Evolutionary conservation across 768 basidiomycete species (phyloP), one percentile per base, ranked within the genome.

Genomic region (Auricularia sp.): DNA sequence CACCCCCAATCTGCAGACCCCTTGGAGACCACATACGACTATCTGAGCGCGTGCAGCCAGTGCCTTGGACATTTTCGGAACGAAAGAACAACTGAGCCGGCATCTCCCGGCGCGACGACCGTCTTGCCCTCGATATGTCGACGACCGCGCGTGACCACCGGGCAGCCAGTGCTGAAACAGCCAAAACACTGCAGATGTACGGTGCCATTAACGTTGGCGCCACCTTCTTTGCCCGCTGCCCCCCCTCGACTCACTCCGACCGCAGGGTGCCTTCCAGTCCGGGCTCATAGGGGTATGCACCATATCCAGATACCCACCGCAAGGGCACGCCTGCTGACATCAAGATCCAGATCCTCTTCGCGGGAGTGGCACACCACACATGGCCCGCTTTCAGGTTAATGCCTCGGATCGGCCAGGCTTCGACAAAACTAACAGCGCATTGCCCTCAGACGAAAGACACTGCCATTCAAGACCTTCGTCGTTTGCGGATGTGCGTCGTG

Each of bases 311-410:
- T 18, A 51, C 47, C 6, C 47, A 21, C 47, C 3, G 18, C 47
- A 51, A 21, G 18, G 21, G 47, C 47, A 29, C 47, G 5, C 47
- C 6, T 1, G 11, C 47, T 51, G 16, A 51, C 47, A 18, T 18
- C 47, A 51, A 10, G 11, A 18, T 18, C 18, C 21, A 16, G 47
- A 67, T 84, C 39, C 86, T 87, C n/a, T 71, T 84, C 34, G 81
- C 84, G 10, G 79, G 83, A 54, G 75, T 92, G 59, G 84, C 77
- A 14, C 88, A 92, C 70, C 81, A 85, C 71, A 76, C 79, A n/a
- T 92, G 86, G 86, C 88, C 89, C 37, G 69, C 78, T 37, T 91
- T 92, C 74, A 80, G 86, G 89, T 89, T 66, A 69, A 80, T 68
- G n/a, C n/a, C n/a, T 54, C 7, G 18, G 18, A 54, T 54, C 54